Conservation (phyloP, 2,329 filamentous ascomycete species). For the Leptosphaerulina australis region DNA sequence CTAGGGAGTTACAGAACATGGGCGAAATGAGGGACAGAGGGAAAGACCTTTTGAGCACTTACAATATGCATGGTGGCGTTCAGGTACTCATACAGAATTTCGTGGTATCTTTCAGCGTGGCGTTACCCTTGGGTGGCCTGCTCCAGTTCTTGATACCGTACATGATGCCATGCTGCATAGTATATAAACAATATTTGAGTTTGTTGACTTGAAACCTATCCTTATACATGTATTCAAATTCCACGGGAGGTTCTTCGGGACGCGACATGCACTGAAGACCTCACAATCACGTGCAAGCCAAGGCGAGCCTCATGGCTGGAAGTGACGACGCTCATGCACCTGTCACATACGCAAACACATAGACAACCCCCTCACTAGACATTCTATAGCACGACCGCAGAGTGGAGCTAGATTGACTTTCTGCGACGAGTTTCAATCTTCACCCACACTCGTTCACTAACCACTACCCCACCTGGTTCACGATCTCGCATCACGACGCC, state of each 20-base stretch:
- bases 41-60: conserved; percentile 5
- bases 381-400: not conserved
- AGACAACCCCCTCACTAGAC: not conserved
- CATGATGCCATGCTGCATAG: conserved; percentile 10
- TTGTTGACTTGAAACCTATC: too few relatives aligned
- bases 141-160: conserved; percentile 1
- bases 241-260: too few relatives aligned
- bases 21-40: conserved; percentile 7
- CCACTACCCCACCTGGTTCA: conserved; percentile 16
- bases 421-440: not conserved
- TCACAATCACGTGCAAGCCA: conserved; percentile 14
- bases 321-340: conserved; percentile 11
- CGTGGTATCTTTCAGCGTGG: conserved; percentile 6
- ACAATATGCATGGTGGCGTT: conserved; percentile 4
- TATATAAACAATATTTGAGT: not conserved
- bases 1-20: conserved; percentile 9
- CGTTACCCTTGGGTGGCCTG: conserved; percentile 4
- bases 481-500: conserved; percentile 12
- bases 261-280: not conserved
- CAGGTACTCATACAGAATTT: not conserved
- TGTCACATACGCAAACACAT: not conserved
- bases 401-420: not conserved
- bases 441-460: conserved; percentile 8
- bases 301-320: conserved; percentile 11
- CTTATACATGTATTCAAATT: too few relatives aligned